phyloP scores from a whole-genome alignment of 2,329 filamentous ascomycete species.

The Cladosporium cucumerinum region DNA sequence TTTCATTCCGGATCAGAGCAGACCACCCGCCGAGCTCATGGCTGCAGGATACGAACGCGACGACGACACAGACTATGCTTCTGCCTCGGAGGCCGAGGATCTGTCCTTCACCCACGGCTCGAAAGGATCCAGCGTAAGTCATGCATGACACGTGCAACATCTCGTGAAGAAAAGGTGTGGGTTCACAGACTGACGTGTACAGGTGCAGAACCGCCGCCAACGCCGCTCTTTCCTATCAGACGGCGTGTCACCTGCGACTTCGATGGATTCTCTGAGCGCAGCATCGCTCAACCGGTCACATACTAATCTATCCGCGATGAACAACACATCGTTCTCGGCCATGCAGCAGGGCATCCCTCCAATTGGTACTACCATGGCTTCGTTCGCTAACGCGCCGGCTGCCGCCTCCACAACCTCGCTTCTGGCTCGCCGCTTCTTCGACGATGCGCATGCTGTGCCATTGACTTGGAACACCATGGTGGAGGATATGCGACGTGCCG shows the following conservation, averaged over 20 bases:
- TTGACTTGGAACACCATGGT: constrained; percentile 88
- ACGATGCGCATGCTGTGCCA: constrained; percentile 75
- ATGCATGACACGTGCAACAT: constrained; percentile 24
- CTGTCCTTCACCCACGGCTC: constrained; percentile 69
- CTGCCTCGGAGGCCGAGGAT: constrained; percentile 77
- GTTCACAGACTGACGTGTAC: constrained; percentile 29
- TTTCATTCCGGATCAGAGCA: constrained; percentile 81
- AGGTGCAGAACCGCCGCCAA: constrained; percentile 50
- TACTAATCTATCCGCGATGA: constrained; percentile 49
- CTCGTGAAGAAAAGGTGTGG: constrained; percentile 9
- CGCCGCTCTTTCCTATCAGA: constrained; percentile 65
- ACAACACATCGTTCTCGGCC: constrained; percentile 46
- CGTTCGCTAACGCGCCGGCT: constrained; percentile 51
- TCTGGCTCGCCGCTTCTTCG: constrained; percentile 81
- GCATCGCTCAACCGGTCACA: constrained; percentile 59
- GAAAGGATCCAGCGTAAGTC: constrained; percentile 64
- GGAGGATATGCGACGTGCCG: constrained; percentile 85
- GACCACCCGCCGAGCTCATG: constrained; percentile 87
- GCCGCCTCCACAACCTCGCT: constrained; percentile 36
- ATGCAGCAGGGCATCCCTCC: constrained; percentile 45
- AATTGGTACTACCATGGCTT: constrained; percentile 52
- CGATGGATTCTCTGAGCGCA: constrained; percentile 84
- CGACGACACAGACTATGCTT: constrained; percentile 89
- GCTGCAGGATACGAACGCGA: constrained; percentile 76
- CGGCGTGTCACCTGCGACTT: constrained; percentile 78